Base-by-base conservation (phyloP, 768 basidiomycete species). In the Crucibulum laeve region DNA sequence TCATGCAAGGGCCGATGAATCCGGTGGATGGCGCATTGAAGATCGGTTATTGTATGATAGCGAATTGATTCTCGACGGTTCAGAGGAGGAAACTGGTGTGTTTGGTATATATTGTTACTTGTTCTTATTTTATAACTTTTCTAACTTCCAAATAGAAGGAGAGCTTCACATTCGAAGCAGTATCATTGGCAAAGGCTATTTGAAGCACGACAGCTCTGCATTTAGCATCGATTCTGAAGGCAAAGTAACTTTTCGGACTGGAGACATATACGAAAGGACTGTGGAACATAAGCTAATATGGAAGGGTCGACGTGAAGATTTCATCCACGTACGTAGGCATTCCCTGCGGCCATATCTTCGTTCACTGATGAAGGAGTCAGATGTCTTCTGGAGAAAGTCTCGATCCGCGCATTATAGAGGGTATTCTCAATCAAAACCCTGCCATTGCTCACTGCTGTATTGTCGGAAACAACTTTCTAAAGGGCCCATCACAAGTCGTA, bases 301-400 rank as follows among this genome's bases (percentile, higher is more conserved):
- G 65, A 57, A 55, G 17, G 65, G 65, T 14, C 58, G 65, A 8
- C 65, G 59, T 37, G 61, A 63, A 22, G 65, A 67, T 39, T 67
- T 57, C 25, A 59, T 67, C 23, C 55, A 60, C 41, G 65, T 62
- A 11, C 15, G 55, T 43, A 13, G 25, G 10, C 11, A 14, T 14
- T 36, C 17, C 8, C 26, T 35, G 10, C 11, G 38, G 26, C 22
- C 19, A 6, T 30, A 34, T 14, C 14, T n/a, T 19, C 36, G 3
- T 32, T 25, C 44, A 49, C 13, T 48, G 18, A 14, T 42, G 19
- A 25, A 1, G 19, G 26, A 26, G 6, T 28, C 47, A 67, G 65
- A 54, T 67, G 58, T 51, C 46, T 30, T 63, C 61, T 7, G 62
- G 63, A 25, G 65, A 67, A 40, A 58, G 53, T 22, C 53, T 67